Evolutionary conservation across 257 asterid genomes (phyloP), one percentile per base, ranked within the genome.

Genomic region (Misopates orontium): DNA sequence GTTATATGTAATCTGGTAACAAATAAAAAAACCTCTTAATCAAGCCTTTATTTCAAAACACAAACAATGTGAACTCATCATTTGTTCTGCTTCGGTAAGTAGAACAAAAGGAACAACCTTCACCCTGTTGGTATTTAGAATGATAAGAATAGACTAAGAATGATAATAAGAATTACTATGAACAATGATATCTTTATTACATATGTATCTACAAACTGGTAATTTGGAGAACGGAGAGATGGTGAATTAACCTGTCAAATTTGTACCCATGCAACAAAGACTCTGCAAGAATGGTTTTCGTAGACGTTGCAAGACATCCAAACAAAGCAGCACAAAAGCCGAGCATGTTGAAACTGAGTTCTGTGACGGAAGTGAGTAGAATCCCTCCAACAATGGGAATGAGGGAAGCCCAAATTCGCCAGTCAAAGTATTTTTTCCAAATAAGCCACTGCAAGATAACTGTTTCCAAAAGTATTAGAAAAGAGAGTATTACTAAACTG

Each of bases 381-480:
- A 89, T 89, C 56, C 96, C 95, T 57, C 95, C 96, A 52, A 86
- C 96, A 67, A 89, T 87, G 18, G 95, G 96, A 56, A 89, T 68
- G 78, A 89, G 71, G 7, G 96, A 84, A 52, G 83, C 84, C 95
- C 96, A 87, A 58, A 89, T 89, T 69, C 80, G 74, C 96, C 90
- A 86, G 57, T 89, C 93, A 41, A 89, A 89, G 58, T 73, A 41
- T 75, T 84, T 89, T 67, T 80, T 82, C 95, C 96, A 89, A 61
- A 89, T 73, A 62, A 89, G 82, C 95, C 95, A 89, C 79, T 89
- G 93, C 74, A 89, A 63, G 67, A 89, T n/a, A 55, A 89, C 96
- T 89, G 81, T 75, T 28, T 75, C 20, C 41, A 40, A 72, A 71
- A 71, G 25, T 56, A 66, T 39, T 16, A 56, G 42, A 36, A 52